Evolutionary conservation across 2,329 filamentous ascomycete species (phyloP).

Genomic region (Byssochlamys sp.): DNA sequence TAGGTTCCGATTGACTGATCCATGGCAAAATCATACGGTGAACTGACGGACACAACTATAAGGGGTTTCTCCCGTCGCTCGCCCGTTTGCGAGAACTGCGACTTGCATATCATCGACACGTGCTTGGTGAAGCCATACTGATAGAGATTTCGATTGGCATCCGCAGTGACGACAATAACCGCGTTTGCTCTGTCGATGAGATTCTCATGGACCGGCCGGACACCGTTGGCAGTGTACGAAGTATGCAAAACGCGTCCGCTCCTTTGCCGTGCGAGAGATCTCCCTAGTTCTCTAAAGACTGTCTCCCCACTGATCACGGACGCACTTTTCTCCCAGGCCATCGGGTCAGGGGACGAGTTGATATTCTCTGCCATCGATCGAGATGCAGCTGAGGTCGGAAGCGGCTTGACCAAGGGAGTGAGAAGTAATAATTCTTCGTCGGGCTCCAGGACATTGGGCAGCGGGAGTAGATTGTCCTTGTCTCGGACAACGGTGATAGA

Average conservation of each 20-base stretch:
- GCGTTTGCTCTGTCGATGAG: slow-evolving; percentile 79
- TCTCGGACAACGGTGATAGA: slow-evolving; percentile 91
- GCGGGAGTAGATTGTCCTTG: slow-evolving; percentile 71
- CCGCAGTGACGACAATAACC: slow-evolving; percentile 83
- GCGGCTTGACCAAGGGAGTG: slow-evolving; percentile 79
- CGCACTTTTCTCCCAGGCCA: slow-evolving; percentile 47
- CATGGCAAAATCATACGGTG: slow-evolving; percentile 92
- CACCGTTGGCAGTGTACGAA: slow-evolving; percentile 87
- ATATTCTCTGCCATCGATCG: slow-evolving; percentile 50
- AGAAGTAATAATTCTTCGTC: slow-evolving; percentile 83
- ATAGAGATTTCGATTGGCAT: slow-evolving; percentile 87
- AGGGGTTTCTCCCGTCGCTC: slow-evolving; percentile 62
- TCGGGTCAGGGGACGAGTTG: slow-evolving; percentile 44
- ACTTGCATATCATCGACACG: slow-evolving; percentile 77
- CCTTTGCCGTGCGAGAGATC: slow-evolving; percentile 73
- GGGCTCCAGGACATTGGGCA: slow-evolving; percentile 69
- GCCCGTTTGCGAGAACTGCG: slow-evolving; percentile 29
- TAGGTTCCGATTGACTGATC: slow-evolving; percentile 85
- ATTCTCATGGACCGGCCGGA: slow-evolving; percentile 85
- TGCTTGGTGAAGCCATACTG: slow-evolving; percentile 94
- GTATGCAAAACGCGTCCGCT: slow-evolving; percentile 84
- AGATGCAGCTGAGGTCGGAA: slow-evolving; percentile 80
- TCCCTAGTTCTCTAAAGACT: slow-evolving; percentile 81
- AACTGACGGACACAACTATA: slow-evolving; percentile 85
- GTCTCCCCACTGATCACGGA: slow-evolving; percentile 82